A percentile compares a stretch with the other conserved stretches of the same genome.
Evolutionary conservation across 768 basidiomycete species (phyloP).

Genomic region (Boletus edulis): DNA sequence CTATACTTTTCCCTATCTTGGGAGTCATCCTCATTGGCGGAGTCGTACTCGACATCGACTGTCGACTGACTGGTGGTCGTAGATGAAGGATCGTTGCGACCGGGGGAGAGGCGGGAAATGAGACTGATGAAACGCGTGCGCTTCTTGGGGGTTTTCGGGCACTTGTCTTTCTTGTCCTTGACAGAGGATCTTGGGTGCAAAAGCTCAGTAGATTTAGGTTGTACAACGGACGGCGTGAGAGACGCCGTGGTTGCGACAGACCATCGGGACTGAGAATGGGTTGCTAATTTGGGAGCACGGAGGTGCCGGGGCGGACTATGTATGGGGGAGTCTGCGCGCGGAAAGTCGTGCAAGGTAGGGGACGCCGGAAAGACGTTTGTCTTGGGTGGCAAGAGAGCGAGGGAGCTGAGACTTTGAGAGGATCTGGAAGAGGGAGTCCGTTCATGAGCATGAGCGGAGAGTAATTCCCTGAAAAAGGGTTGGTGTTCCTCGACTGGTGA

Average conservation of each 20-base stretch:
- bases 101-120: conserved; percentile 30
- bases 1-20: conserved; percentile 18
- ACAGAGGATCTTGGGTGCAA: conserved; percentile 12
- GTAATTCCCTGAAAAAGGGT: background rate
- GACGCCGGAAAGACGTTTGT: conserved; percentile 8
- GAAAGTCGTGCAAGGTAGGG: background rate
- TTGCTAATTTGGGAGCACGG: background rate
- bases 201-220: conserved; percentile 4
- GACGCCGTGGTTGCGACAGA: conserved; percentile 33
- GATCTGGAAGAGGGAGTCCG: conserved; percentile 5
- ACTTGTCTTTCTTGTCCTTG: conserved; percentile 22
- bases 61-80: background rate
- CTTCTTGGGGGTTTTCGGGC: conserved; percentile 27
- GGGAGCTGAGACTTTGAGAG: conserved; percentile 4
- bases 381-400: conserved; percentile 2
- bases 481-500: conserved; percentile 21
- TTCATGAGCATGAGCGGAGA: background rate
- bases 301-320: background rate
- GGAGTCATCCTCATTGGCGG: conserved; percentile 18
- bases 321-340: background rate
- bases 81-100: conserved; percentile 22
- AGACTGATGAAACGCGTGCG: conserved; percentile 33
- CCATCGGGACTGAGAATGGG: conserved; percentile 25
- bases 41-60: conserved; percentile 21
- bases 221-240: conserved; percentile 15